phyloP scores from a whole-genome alignment of 805 yeast genomes.

The Suhomyces sp. region DNA sequence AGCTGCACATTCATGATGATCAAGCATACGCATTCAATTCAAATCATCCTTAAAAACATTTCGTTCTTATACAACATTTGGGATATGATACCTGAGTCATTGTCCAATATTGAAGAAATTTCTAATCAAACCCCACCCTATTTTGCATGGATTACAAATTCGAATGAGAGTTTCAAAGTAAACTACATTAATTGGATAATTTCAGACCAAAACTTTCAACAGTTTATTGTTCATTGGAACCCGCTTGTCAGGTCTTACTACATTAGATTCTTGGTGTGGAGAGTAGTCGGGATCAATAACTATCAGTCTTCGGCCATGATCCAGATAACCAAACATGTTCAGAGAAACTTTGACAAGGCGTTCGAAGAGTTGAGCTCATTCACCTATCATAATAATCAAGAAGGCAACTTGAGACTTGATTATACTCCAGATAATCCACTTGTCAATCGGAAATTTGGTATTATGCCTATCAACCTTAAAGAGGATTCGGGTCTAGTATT shows the following conservation, averaged over 20 bases:
- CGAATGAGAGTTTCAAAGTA: conserved; percentile 42
- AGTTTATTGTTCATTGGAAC: conserved; percentile 73
- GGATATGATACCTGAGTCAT: conserved; percentile 57
- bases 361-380: conserved; percentile 25
- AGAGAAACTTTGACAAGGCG: conserved; percentile 28
- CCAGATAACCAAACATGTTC: conserved; percentile 28
- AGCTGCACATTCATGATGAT: conserved; percentile 57
- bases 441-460: conserved; percentile 49
- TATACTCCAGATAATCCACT: conserved; percentile 39
- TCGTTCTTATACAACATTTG: conserved; percentile 71
- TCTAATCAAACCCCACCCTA: conserved; percentile 6
- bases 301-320: conserved; percentile 33
- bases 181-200: conserved; percentile 56
- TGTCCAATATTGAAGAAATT: conserved; percentile 11
- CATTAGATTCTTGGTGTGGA: conserved; percentile 65
- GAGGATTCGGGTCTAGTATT: conserved; percentile 17
- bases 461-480: conserved; percentile 32
- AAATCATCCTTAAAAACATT: conserved; percentile 59
- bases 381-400: conserved; percentile 22
- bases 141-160: conserved; percentile 39
- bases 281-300: conserved; percentile 47
- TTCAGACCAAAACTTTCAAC: conserved; percentile 48
- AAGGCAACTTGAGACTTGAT: conserved; percentile 11
- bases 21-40: conserved; percentile 55
- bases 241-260: conserved; percentile 73